Base-by-base conservation (phyloP, 768 basidiomycete genomes). In the Boletus speciosus region DNA sequence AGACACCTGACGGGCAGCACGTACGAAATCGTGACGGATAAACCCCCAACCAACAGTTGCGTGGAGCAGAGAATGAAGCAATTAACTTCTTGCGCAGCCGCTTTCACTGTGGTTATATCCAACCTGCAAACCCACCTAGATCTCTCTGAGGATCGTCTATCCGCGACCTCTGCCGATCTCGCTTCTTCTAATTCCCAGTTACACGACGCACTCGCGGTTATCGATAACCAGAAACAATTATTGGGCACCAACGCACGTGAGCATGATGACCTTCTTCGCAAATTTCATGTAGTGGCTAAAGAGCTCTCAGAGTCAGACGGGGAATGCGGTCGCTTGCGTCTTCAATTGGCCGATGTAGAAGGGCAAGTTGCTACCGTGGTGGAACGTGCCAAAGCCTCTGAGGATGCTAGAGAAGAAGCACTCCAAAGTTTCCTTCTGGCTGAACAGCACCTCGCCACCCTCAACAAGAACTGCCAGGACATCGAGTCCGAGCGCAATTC, bases 401-500 rank as follows among this genome's bases (percentile, higher is more conserved):
- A 73, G 49, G 62, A 59, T 34, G 70, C 71, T 31, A 69, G 72
- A 40, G 69, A 73, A 43, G 75, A 78, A 40, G 64, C 66, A 29
- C 65, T 72, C 12, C 71, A 59, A 25, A 47, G 40, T 19, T 59
- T 67, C 19, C 61, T 67, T n/a, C 54, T 66, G 49, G 56, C 59
- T 1, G 74, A 79, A 57, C 68, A 71, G 8, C 78, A 75, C 41
- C 65, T 87, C 10, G 55, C 65, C 6, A 76, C 76, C n/a, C 62
- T 80, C 21, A 72, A 73, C 6, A 72, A 76, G 46, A 67, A 76
- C 15, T 74, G 83, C 14, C 80, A 85, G 42, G 75, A 80, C 38
- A 71, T 81, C 38, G 85, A 87, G 61, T 80, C 85, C 0, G 80
- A 87, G 61, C 82, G 88, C 25, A 78, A 85, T 58, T 82, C 85